Evolutionary conservation across 1,284 basidiomycete species (phyloP).

Genomic region (Tausonia pullulans): DNA sequence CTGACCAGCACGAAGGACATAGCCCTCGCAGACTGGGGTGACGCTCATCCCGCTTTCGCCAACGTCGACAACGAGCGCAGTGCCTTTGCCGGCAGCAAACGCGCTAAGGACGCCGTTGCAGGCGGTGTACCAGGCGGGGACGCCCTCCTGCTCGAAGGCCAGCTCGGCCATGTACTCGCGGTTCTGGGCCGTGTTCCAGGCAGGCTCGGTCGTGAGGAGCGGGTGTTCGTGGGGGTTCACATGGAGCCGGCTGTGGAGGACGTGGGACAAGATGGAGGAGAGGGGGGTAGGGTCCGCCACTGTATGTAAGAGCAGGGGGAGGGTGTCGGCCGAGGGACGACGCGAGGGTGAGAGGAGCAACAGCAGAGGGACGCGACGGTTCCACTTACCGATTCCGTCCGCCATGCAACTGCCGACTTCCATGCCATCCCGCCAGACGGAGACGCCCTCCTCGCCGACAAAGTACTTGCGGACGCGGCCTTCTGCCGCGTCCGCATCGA

Average conservation of each 20-base stretch:
- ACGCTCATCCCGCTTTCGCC: slow-evolving; percentile 81
- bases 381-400: slow-evolving; percentile 68
- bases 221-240: slow-evolving; percentile 72
- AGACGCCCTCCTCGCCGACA: slow-evolving; percentile 81
- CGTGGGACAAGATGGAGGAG: slow-evolving; percentile 60
- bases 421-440: slow-evolving; percentile 82
- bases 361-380: background rate
- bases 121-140: slow-evolving; percentile 93
- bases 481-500: slow-evolving; percentile 32
- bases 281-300: slow-evolving; percentile 71
- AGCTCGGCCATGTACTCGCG: slow-evolving; percentile 89
- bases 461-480: slow-evolving; percentile 54
- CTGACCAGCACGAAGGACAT: slow-evolving; percentile 86
- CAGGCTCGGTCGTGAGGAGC: slow-evolving; percentile 83
- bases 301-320: slow-evolving; percentile 28
- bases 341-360: background rate
- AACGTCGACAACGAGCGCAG: slow-evolving; percentile 87
- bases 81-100: slow-evolving; percentile 95
- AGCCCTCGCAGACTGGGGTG: slow-evolving; percentile 93
- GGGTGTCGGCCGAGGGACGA: background rate
- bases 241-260: slow-evolving; percentile 61
- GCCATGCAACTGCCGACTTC: slow-evolving; percentile 72
- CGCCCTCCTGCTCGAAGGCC: slow-evolving; percentile 90
- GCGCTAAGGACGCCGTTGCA: slow-evolving; percentile 92
- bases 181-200: slow-evolving; percentile 86